These are phyloP conservation scores for Colletotrichum sp. DNA, from an alignment of 2,329 filamentous ascomycete species.

Conservation along the genomic window DNA sequence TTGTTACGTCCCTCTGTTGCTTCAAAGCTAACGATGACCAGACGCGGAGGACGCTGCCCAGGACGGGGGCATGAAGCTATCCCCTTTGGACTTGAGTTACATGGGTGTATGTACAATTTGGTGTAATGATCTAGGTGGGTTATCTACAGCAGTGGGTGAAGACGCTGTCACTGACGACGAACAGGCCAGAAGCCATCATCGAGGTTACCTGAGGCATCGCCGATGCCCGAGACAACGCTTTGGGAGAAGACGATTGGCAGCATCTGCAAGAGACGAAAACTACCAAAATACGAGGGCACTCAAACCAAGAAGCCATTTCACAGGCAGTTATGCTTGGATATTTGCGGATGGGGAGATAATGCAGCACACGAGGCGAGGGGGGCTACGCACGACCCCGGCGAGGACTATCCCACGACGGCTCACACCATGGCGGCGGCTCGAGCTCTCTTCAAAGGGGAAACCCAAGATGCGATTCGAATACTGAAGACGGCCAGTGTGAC, in stretches of 20 bases:
- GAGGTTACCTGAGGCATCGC: conserved; percentile 50
- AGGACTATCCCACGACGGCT: conserved; percentile 56
- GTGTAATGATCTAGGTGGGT: conserved; percentile 69
- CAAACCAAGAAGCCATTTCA: conserved; percentile 71
- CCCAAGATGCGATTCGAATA: conserved; percentile 70
- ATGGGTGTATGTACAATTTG: conserved; percentile 77
- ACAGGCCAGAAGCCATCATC: conserved; percentile 53
- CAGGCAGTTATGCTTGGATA: conserved; percentile 75
- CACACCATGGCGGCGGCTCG: conserved; percentile 79
- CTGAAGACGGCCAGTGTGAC: conserved; percentile 70
- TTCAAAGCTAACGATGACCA: conserved; percentile 32
- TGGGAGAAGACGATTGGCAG: conserved; percentile 69
- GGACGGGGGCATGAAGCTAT: conserved; percentile 73
- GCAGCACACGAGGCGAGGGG: conserved; percentile 30
- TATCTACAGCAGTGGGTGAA: neutral
- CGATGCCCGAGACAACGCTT: conserved; percentile 51
- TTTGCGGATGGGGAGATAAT: conserved; percentile 74
- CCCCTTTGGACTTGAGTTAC: conserved; percentile 75
- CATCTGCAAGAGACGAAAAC: conserved; percentile 66
- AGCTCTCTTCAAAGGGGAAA: conserved; percentile 76
- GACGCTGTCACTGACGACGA: conserved; percentile 18
- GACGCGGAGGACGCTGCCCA: conserved; percentile 68
- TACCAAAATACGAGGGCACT: conserved; percentile 68
- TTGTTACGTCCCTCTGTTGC: conserved; percentile 22
- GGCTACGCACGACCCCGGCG: conserved; percentile 41